Evolutionary conservation across 2,329 filamentous ascomycete species (phyloP).

Genomic region (Colletotrichum sidae): DNA sequence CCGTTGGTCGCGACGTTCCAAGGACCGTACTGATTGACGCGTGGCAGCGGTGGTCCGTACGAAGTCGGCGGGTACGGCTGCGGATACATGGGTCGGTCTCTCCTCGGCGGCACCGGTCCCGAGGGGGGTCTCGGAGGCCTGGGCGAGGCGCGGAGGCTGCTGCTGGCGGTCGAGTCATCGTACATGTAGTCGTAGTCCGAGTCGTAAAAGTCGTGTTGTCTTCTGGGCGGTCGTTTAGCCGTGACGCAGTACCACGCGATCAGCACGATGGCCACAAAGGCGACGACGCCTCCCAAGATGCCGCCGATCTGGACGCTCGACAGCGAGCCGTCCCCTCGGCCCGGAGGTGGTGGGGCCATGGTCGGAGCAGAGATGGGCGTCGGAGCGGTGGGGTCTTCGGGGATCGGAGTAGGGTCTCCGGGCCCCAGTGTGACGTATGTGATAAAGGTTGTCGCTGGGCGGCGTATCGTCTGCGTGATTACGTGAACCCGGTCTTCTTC

Average conservation of each 20-base stretch:
- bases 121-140: not conserved
- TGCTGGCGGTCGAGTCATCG: constrained; percentile 17
- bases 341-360: constrained; percentile 29
- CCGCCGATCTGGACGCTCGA: constrained; percentile 53
- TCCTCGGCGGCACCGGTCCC: not conserved
- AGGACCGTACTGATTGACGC: not conserved
- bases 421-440: constrained; percentile 48
- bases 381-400: constrained; percentile 35
- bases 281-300: constrained; percentile 54
- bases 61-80: too few relatives aligned
- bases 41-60: not conserved
- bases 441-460: constrained; percentile 50
- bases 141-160: not conserved
- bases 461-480: constrained; percentile 51
- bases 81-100: too few relatives aligned
- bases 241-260: constrained; percentile 47
- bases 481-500: constrained; percentile 26
- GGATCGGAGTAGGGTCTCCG: constrained; percentile 22
- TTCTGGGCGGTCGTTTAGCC: not conserved
- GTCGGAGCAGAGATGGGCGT: constrained; percentile 25
- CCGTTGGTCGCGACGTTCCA: not conserved
- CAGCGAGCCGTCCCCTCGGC: constrained; percentile 41
- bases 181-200: not conserved
- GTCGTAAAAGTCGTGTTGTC: not conserved
- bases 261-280: constrained; percentile 49